Percentiles rank a stretch among this genome's conserved stretches.
Conservation (phyloP, 805 yeast genomes). For the Zygotorulaspora florentina region DNA sequence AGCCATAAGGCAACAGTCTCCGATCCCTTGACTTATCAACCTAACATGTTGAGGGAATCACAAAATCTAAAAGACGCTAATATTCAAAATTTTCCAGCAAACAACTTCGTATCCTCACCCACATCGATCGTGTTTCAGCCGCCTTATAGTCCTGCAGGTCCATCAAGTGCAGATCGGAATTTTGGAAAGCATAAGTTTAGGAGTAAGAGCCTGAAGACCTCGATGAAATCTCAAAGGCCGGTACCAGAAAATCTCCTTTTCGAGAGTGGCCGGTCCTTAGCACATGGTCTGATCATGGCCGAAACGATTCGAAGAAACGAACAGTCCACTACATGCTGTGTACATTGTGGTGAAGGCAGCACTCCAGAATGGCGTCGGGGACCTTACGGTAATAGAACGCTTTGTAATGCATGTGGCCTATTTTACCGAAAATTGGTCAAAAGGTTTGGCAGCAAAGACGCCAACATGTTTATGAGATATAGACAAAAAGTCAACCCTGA, state of each 20-base stretch:
- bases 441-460: constrained; percentile 27
- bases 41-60: neutral
- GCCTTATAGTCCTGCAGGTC: neutral
- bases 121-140: neutral
- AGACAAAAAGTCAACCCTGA: constrained; percentile 26
- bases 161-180: neutral
- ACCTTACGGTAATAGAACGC: constrained; percentile 73
- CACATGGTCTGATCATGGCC: constrained; percentile 15
- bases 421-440: constrained; percentile 60
- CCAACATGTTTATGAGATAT: constrained; percentile 31
- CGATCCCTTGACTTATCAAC: constrained; percentile 7
- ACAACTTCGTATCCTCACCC: neutral
- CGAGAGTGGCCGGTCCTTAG: constrained; percentile 9
- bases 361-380: constrained; percentile 96
- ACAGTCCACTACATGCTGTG: constrained; percentile 38
- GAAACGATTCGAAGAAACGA: constrained; percentile 15
- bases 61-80: neutral
- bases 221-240: constrained; percentile 9
- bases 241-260: constrained; percentile 7
- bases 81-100: neutral
- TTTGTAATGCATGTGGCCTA: constrained; percentile 92
- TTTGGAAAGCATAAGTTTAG: constrained; percentile 6
- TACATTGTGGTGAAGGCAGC: constrained; percentile 59
- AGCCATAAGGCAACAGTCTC: constrained; percentile 10
- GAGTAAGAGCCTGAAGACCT: constrained; percentile 5